These are phyloP conservation scores for Gastrolobium bilobum DNA, from an alignment of 306 rosid genomes.

Conservation along the genomic window DNA sequence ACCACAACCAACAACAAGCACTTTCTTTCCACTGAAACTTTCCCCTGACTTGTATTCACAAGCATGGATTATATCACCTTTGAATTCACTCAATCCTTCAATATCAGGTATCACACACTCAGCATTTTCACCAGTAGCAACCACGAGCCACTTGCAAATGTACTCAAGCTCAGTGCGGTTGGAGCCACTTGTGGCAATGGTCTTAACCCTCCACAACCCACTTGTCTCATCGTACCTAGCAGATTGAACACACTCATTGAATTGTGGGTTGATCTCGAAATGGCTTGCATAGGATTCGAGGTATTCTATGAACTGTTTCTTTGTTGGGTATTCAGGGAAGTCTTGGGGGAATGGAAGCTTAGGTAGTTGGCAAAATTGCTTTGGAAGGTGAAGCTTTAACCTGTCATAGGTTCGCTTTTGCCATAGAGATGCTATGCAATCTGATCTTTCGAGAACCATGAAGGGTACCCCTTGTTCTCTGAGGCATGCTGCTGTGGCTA, in stretches of 20 bases:
- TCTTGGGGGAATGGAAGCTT: slow-evolving; percentile 77
- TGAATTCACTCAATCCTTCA: slow-evolving; percentile 70
- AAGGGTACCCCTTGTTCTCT: slow-evolving; percentile 88
- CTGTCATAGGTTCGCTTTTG: slow-evolving; percentile 89
- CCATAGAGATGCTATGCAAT: slow-evolving; percentile 95
- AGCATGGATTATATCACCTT: slow-evolving; percentile 79
- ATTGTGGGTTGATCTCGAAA: slow-evolving; percentile 76
- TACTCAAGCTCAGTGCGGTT: slow-evolving; percentile 67
- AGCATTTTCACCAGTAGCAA: slow-evolving; percentile 97
- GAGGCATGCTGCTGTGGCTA: slow-evolving; percentile 94
- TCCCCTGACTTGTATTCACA: slow-evolving; percentile 87
- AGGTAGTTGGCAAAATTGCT: slow-evolving; percentile 89
- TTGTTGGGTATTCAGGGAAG: slow-evolving; percentile 89
- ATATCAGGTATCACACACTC: slow-evolving; percentile 81
- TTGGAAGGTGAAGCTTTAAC: slow-evolving; percentile 94
- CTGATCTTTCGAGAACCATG: slow-evolving; percentile 75
- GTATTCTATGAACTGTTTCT: slow-evolving; percentile 77
- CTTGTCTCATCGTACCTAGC: slow-evolving; percentile 79
- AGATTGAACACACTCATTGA: slow-evolving; percentile 75
- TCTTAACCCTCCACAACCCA: slow-evolving; percentile 79
- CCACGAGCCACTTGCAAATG: slow-evolving; percentile 84
- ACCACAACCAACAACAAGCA: slow-evolving; percentile 91
- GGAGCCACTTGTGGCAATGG: slow-evolving; percentile 49
- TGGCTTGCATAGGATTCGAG: slow-evolving; percentile 70
- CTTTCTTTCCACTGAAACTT: slow-evolving; percentile 77